These are phyloP conservation scores for Cryptosporidium baileyi DNA, from an alignment of 169 alveolate genomes.

Conservation along the genomic window DNA sequence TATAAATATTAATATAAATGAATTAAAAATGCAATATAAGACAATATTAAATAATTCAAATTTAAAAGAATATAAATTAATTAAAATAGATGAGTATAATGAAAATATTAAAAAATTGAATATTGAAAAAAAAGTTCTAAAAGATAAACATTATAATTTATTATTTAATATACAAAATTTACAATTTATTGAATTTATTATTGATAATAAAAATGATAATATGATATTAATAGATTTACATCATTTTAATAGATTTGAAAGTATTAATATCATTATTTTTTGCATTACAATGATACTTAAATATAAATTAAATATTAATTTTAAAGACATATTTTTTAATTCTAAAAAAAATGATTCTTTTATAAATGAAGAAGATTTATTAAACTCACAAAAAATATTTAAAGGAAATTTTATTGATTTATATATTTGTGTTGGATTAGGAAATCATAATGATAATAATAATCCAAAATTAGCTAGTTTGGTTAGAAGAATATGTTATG, in stretches of 20 bases:
- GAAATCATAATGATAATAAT: conserved; percentile 1
- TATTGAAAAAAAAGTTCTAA: not conserved
- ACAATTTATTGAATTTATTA: conserved; percentile 13
- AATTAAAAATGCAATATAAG: not conserved
- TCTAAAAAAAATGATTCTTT: not conserved
- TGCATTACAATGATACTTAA: conserved; percentile 32
- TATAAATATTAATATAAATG: not conserved
- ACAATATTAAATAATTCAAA: not conserved
- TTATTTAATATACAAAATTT: conserved; percentile 21
- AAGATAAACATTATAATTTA: not conserved
- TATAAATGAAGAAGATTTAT: not conserved
- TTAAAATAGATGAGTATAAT: not conserved
- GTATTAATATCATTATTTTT: not conserved
- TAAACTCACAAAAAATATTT: conserved; percentile 8
- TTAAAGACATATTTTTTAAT: not conserved
- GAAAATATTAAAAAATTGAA: not conserved
- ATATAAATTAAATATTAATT: conserved; percentile 1
- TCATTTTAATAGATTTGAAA: conserved; percentile 32
- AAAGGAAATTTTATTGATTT: conserved; percentile 28
- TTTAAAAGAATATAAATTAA: conserved; percentile 40
- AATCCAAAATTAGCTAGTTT: conserved; percentile 55
- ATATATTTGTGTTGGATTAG: conserved; percentile 58
- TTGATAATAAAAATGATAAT: not conserved
- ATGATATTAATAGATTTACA: conserved; percentile 25
- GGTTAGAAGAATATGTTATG: conserved; percentile 51